Evolutionary conservation across 2,329 filamentous ascomycete genomes (phyloP).

Genomic region (Leptoxyphium fumago): DNA sequence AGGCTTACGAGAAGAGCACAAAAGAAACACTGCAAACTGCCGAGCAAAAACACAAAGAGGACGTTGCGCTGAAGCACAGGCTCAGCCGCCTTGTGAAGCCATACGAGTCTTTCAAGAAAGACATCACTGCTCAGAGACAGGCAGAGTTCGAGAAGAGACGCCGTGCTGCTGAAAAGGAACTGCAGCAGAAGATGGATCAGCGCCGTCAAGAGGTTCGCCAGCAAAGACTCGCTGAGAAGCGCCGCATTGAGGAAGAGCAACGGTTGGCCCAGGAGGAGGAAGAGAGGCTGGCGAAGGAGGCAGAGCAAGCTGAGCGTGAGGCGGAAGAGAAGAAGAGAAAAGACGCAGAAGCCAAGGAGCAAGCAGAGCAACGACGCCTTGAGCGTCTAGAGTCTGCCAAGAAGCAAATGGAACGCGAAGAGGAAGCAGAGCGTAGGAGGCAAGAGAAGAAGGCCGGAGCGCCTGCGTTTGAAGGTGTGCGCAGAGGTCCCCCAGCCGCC

Average conservation of each 20-base stretch:
- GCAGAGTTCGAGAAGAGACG: slow-evolving; percentile 93
- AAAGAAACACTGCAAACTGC: slow-evolving; percentile 63
- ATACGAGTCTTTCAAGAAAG: slow-evolving; percentile 72
- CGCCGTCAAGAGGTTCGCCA: slow-evolving; percentile 84
- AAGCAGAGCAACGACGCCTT: slow-evolving; percentile 53
- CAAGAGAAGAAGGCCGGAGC: slow-evolving; percentile 41
- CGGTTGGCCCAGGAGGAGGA: slow-evolving; percentile 66
- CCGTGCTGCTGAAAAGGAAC: slow-evolving; percentile 78
- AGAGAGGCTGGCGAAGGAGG: slow-evolving; percentile 65
- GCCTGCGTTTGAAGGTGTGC: slow-evolving; percentile 7
- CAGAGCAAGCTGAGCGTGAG: slow-evolving; percentile 64
- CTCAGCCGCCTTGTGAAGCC: slow-evolving; percentile 68
- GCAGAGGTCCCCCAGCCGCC: slow-evolving; percentile 17
- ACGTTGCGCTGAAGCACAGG: slow-evolving; percentile 85
- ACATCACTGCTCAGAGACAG: slow-evolving; percentile 72
- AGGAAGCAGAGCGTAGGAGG: slow-evolving; percentile 68
- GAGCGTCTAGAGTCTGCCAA: slow-evolving; percentile 20
- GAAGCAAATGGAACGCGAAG: slow-evolving; percentile 46
- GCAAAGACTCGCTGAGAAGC: slow-evolving; percentile 65
- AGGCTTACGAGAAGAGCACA: slow-evolving; percentile 67
- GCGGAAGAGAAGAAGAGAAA: slow-evolving; percentile 59
- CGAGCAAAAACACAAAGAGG: slow-evolving; percentile 79
- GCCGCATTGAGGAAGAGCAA: slow-evolving; percentile 74
- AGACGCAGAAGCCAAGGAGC: slow-evolving; percentile 45
- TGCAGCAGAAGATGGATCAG: slow-evolving; percentile 78